A percentile compares a stretch with the other conserved stretches of the same genome.
phyloP scores from a whole-genome alignment of 1,139 yeast species.

The Magnusiomyces fungicola region DNA sequence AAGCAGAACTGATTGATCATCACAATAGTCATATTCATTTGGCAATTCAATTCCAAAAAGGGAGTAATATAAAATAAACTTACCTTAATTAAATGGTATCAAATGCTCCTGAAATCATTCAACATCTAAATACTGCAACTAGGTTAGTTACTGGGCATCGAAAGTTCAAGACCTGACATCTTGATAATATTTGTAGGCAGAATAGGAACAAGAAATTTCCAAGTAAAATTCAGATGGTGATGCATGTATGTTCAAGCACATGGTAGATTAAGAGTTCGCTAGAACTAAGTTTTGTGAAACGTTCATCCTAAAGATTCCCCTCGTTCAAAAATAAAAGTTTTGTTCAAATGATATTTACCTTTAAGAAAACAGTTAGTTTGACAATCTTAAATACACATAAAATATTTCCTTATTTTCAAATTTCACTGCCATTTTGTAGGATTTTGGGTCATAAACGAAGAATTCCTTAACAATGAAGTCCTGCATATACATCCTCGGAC shows the following conservation, averaged over 20 bases:
- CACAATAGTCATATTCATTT: constrained; percentile 7
- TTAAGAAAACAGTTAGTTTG: no score
- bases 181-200: not conserved
- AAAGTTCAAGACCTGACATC: not conserved
- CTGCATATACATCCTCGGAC: constrained; percentile 63
- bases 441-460: constrained; percentile 67
- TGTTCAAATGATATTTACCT: no score
- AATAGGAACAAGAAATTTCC: not conserved
- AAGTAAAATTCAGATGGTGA: constrained; percentile 64
- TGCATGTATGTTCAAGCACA: constrained; percentile 72
- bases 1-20: constrained; percentile 66
- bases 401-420: no score
- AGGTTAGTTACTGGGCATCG: not conserved
- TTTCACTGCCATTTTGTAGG: no score
- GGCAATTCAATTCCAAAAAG: constrained; percentile 1
- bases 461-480: constrained; percentile 53
- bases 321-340: no score
- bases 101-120: not conserved
- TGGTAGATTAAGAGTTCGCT: constrained; percentile 48
- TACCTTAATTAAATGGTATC: not conserved
- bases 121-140: not conserved
- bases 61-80: constrained; percentile 1
- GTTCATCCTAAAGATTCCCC: no score
- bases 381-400: no score
- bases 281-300: no score